phyloP scores from a whole-genome alignment of 1,284 basidiomycete species.

The Pseudozyma tsukubaensis region DNA sequence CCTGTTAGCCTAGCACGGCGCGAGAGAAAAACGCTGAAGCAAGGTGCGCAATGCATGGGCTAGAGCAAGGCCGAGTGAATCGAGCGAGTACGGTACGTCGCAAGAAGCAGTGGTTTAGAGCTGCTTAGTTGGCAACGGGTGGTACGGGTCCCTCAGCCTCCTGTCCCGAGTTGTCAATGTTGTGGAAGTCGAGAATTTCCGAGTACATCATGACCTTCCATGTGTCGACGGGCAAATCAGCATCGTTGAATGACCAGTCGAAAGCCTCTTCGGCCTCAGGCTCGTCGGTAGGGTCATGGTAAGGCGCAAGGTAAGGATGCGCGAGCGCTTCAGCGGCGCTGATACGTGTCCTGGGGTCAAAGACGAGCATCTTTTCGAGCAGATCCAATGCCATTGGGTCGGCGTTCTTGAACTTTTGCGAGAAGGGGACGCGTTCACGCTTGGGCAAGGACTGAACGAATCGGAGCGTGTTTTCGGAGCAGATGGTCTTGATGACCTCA shows the following conservation, averaged over 20 bases:
- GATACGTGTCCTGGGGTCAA: slow-evolving; percentile 96
- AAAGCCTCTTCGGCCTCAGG: slow-evolving; percentile 93
- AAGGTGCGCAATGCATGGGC: slow-evolving; percentile 3
- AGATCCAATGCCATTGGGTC: slow-evolving; percentile 95
- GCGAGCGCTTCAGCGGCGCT: slow-evolving; percentile 89
- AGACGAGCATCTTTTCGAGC: slow-evolving; percentile 98
- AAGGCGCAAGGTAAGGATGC: slow-evolving; percentile 95
- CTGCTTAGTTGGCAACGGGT: slow-evolving; percentile 36
- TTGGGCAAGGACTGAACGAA: slow-evolving; percentile 98
- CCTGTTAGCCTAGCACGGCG: too few relatives aligned
- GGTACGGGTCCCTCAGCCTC: slow-evolving; percentile 55
- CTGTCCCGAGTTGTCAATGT: slow-evolving; percentile 64
- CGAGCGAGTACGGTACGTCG: neutral
- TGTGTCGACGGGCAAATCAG: slow-evolving; percentile 97
- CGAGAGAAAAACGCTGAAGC: too few relatives aligned
- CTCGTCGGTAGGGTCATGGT: slow-evolving; percentile 98
- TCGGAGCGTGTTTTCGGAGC: slow-evolving; percentile 97
- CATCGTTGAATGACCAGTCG: slow-evolving; percentile 99
- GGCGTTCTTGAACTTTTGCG: slow-evolving; percentile 88
- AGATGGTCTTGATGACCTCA: slow-evolving; percentile 99
- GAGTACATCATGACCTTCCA: slow-evolving; percentile 86
- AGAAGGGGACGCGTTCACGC: slow-evolving; percentile 92
- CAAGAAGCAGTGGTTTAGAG: slow-evolving; percentile 1
- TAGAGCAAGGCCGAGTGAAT: slow-evolving; percentile 5
- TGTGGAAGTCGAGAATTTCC: slow-evolving; percentile 71